These are phyloP conservation scores for Hirsutella rhossiliensis DNA, from an alignment of 2,329 filamentous ascomycete species.

Conservation along the genomic window DNA sequence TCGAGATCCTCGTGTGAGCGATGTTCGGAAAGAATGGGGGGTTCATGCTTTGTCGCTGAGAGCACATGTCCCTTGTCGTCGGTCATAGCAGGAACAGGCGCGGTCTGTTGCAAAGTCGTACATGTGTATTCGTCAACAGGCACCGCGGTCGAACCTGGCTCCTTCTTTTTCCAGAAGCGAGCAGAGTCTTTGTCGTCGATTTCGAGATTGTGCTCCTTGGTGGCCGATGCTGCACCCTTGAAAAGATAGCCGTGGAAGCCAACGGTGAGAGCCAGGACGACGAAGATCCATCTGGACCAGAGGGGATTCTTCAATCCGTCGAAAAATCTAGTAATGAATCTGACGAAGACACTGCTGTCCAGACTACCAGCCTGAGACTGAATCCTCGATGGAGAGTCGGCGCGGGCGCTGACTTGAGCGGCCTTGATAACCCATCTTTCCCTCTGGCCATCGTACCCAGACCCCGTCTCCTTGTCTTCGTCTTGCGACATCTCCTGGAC, in stretches of 20 bases:
- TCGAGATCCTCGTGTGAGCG: background rate
- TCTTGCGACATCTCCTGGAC: background rate
- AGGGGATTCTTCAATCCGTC: background rate
- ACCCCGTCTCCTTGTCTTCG: too few relatives aligned
- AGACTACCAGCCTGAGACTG: background rate
- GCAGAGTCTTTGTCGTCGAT: too few relatives aligned
- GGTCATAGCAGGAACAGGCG: background rate
- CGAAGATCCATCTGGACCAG: background rate
- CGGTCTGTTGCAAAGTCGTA: background rate
- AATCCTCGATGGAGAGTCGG: background rate
- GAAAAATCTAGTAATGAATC: background rate
- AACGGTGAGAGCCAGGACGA: background rate
- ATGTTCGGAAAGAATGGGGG: too few relatives aligned
- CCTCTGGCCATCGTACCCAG: background rate
- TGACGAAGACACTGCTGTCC: background rate
- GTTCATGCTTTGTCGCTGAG: too few relatives aligned
- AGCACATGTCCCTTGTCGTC: too few relatives aligned
- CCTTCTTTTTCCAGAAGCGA: too few relatives aligned
- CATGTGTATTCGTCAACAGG: too few relatives aligned
- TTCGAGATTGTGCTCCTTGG: too few relatives aligned
- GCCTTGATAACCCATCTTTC: background rate
- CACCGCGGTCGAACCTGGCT: too few relatives aligned
- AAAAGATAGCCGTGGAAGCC: background rate
- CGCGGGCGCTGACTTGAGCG: too few relatives aligned
- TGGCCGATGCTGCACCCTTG: background rate